Evolutionary conservation across 768 basidiomycete genomes (phyloP).

Genomic region (Agaricus sinodeliciosus): DNA sequence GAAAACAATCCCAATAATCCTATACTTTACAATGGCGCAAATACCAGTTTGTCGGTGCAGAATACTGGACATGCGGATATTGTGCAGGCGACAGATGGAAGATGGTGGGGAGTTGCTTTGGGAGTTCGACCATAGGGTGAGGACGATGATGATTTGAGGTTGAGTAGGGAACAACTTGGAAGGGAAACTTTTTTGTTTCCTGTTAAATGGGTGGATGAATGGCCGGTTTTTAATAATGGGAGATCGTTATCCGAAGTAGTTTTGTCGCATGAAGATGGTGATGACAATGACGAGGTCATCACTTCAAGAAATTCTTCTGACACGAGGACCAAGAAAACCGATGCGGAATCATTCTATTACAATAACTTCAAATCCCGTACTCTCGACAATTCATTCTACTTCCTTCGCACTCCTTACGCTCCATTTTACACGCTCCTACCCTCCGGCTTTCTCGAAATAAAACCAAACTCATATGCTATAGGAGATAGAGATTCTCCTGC

Average conservation of each 20-base stretch:
- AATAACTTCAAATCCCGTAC: constrained; percentile 22
- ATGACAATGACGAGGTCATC: neutral
- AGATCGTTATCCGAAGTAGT: constrained; percentile 17
- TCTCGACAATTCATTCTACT: constrained; percentile 28
- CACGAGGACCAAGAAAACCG: neutral
- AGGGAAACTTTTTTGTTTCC: constrained; percentile 35
- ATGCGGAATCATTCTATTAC: constrained; percentile 13
- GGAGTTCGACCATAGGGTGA: constrained; percentile 29
- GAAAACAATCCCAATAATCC: constrained; percentile 33
- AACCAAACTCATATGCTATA: constrained; percentile 28
- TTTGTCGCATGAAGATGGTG: neutral
- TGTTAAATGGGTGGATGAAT: constrained; percentile 30
- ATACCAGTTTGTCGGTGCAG: constrained; percentile 28
- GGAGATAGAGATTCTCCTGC: constrained; percentile 33
- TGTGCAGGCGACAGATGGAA: constrained; percentile 26
- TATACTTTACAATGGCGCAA: constrained; percentile 31
- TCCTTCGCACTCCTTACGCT: constrained; percentile 33
- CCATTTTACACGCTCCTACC: constrained; percentile 24
- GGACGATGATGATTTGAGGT: constrained; percentile 14
- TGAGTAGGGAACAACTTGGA: constrained; percentile 16
- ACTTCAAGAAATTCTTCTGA: neutral
- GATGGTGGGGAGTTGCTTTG: constrained; percentile 35
- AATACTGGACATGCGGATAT: constrained; percentile 33
- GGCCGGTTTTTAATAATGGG: constrained; percentile 31
- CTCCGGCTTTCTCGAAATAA: constrained; percentile 23